Percentiles rank a stretch among this genome's conserved stretches.
These are phyloP conservation scores for Nitzschia sp. DNA, from an alignment of 108 stramenopile genomes.

Conservation along the genomic window DNA sequence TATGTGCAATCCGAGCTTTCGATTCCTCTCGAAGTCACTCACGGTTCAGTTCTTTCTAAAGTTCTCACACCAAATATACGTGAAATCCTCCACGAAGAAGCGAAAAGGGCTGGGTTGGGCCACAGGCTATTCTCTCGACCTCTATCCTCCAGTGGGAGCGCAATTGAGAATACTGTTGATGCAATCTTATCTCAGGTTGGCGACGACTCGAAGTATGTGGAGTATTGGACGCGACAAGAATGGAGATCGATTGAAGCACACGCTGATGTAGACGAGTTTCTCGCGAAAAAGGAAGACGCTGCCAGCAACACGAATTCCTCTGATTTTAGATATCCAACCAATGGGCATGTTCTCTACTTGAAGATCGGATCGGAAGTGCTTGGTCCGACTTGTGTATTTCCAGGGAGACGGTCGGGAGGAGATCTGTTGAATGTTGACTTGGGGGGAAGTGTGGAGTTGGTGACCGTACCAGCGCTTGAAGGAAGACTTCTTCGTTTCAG, in stretches of 20 bases:
- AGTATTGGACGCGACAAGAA: conserved; percentile 77
- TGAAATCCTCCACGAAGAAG: conserved; percentile 13
- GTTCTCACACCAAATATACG: conserved; percentile 12
- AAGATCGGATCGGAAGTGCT: conserved; percentile 60
- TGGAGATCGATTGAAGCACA: conserved; percentile 79
- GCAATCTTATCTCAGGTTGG: conserved; percentile 16
- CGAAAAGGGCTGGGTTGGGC: conserved; percentile 19
- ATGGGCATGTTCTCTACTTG: conserved; percentile 78
- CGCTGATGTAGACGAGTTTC: conserved; percentile 68
- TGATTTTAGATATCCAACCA: conserved; percentile 53
- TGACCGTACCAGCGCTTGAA: conserved; percentile 61
- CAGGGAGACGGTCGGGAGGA: conserved; percentile 52
- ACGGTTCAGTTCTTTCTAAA: too few species aligned
- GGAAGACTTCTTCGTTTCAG: conserved; percentile 74
- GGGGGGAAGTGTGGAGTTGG: conserved; percentile 36
- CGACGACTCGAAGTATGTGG: conserved; percentile 47
- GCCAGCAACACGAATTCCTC: neutral
- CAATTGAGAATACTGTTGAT: conserved; percentile 21
- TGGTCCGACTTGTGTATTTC: conserved; percentile 73
- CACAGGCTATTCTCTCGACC: conserved; percentile 25
- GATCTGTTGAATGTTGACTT: conserved; percentile 45
- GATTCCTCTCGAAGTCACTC: conserved; percentile 6
- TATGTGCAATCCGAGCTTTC: neutral
- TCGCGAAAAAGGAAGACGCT: conserved; percentile 50
- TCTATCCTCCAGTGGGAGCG: too few species aligned